These are phyloP conservation scores for Pleurotus eryngii DNA, from an alignment of 768 basidiomycete genomes.

Conservation along the genomic window DNA sequence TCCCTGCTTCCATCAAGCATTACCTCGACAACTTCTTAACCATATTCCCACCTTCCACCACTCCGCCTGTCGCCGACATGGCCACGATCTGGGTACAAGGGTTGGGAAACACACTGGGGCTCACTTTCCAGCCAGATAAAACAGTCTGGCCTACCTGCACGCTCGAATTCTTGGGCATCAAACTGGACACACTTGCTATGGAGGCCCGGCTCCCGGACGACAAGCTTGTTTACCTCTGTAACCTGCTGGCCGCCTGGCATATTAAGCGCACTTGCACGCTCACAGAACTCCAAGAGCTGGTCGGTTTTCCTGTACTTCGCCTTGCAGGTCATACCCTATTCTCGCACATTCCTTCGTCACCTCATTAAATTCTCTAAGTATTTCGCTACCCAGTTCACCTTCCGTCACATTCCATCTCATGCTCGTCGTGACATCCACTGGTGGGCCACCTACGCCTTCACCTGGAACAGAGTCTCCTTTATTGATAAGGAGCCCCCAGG, in stretches of 20 bases:
- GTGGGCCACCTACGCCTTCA: slow-evolving; percentile 23
- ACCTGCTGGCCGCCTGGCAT: not conserved
- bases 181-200: not conserved
- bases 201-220: slow-evolving; percentile 10
- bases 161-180: too few relatives aligned
- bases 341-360: slow-evolving; percentile 8
- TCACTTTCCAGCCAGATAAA: slow-evolving; percentile 26
- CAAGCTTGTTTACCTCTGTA: slow-evolving; percentile 9
- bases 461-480: slow-evolving; percentile 27
- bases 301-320: slow-evolving; percentile 15
- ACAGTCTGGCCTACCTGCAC: slow-evolving; percentile 17
- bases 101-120: slow-evolving; percentile 24
- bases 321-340: slow-evolving; percentile 10
- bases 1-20: slow-evolving; percentile 26
- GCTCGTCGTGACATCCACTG: slow-evolving; percentile 23
- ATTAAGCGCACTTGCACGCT: not conserved
- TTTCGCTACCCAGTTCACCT: slow-evolving; percentile 17
- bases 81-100: slow-evolving; percentile 27
- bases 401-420: slow-evolving; percentile 19
- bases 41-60: slow-evolving; percentile 15
- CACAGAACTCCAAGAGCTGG: slow-evolving; percentile 12
- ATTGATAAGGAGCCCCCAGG: slow-evolving; percentile 9
- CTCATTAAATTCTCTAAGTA: slow-evolving; percentile 24
- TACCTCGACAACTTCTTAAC: slow-evolving; percentile 35
- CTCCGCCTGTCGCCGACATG: not conserved